Conservation (phyloP, 148 eudicot genomes). For the Chenopodium album region DNA sequence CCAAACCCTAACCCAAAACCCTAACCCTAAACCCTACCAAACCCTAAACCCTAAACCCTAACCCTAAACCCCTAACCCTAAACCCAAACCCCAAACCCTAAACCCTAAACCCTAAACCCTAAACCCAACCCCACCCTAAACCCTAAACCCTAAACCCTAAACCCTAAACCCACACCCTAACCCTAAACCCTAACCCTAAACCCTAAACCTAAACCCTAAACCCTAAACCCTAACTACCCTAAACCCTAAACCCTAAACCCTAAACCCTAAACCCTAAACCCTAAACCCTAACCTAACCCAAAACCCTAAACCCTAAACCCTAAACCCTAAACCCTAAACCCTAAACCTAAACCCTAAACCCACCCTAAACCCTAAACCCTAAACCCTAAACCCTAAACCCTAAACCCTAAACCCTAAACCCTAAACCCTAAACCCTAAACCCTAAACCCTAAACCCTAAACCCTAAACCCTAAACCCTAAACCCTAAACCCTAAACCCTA, state of each 20-base stretch:
- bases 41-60: too few species aligned
- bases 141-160: constrained; percentile 9
- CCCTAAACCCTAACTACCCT: constrained; percentile 11
- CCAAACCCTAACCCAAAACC: neutral
- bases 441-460: constrained; percentile 24
- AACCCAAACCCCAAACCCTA: constrained; percentile 10
- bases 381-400: constrained; percentile 9
- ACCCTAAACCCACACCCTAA: constrained; percentile 13
- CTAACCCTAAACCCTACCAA: constrained; percentile 11
- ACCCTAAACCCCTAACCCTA: neutral
- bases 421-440: constrained; percentile 24
- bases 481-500: constrained; percentile 27
- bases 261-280: constrained; percentile 18
- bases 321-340: constrained; percentile 4
- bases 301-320: constrained; percentile 10
- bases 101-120: constrained; percentile 21
- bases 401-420: constrained; percentile 26
- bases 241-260: constrained; percentile 4
- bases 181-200: constrained; percentile 22
- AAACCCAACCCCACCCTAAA: constrained; percentile 19
- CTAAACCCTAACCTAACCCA: neutral
- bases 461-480: constrained; percentile 26
- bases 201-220: too few species aligned
- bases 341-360: constrained; percentile 1
- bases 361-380: constrained; percentile 26